Evolutionary conservation across 805 yeast genomes (phyloP).

Genomic region (Candida sithepensis): DNA sequence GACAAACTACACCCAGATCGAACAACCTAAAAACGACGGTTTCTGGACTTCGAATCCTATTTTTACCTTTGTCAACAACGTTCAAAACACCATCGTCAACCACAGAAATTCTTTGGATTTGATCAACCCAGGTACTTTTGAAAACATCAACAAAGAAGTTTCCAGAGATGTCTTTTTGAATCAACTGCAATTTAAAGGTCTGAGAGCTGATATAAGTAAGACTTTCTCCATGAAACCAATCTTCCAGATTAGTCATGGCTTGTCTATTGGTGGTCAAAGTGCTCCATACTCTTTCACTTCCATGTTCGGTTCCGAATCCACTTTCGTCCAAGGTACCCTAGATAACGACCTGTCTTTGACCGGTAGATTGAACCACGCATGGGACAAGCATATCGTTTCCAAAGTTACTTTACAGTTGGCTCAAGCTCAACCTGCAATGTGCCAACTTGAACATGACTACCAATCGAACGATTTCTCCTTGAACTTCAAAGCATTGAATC

Average conservation of each 20-base stretch:
- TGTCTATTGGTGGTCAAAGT: conserved; percentile 81
- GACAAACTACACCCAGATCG: conserved; percentile 49
- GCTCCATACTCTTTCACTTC: conserved; percentile 93
- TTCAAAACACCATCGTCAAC: conserved; percentile 64
- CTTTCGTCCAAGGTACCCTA: conserved; percentile 85
- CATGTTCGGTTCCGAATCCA: conserved; percentile 78
- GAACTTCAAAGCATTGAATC: conserved; percentile 89
- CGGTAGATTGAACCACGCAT: conserved; percentile 88
- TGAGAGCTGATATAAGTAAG: conserved; percentile 94
- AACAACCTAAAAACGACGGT: conserved; percentile 48
- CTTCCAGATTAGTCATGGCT: conserved; percentile 94
- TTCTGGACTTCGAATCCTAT: conserved; percentile 85
- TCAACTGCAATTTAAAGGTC: conserved; percentile 89
- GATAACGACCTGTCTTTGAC: conserved; percentile 82
- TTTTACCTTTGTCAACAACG: conserved; percentile 73
- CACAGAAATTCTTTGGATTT: conserved; percentile 82
- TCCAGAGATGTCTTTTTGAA: conserved; percentile 86
- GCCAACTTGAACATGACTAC: conserved; percentile 94
- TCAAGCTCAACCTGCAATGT: conserved; percentile 86
- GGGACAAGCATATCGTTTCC: conserved; percentile 75
- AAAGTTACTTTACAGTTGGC: conserved; percentile 88
- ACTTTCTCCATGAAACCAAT: conserved; percentile 88
- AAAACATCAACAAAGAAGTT: conserved; percentile 90
- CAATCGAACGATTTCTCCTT: conserved; percentile 85
- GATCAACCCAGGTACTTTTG: conserved; percentile 91